Percentiles rank a stretch among this genome's conserved stretches.
phyloP scores from a whole-genome alignment of 192 early-diverging fungal genomes.

The Backusella sp. region DNA sequence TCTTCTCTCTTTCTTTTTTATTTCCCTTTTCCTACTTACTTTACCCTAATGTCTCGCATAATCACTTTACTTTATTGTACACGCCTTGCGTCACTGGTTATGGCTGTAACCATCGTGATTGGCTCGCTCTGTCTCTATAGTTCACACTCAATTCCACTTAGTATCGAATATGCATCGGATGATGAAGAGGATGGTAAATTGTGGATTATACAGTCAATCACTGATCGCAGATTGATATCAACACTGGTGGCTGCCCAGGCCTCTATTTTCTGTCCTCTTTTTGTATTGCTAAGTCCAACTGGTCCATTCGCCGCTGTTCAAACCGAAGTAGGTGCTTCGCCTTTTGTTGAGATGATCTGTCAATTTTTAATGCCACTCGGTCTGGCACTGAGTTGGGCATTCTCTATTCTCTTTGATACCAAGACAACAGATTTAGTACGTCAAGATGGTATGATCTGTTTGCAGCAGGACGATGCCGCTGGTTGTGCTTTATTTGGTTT shows the following conservation, averaged over 20 bases:
- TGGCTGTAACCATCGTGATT: background rate
- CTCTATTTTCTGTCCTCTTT: constrained; percentile 23
- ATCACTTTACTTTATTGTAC: background rate
- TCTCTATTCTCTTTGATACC: constrained; percentile 27
- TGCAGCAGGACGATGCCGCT: background rate
- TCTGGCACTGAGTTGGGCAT: constrained; percentile 31
- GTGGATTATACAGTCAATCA: background rate
- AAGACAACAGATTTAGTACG: constrained; percentile 9
- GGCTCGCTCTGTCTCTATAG: constrained; percentile 15
- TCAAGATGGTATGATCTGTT: background rate
- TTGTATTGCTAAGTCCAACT: constrained; percentile 3
- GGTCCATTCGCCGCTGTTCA: constrained; percentile 10
- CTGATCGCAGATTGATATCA: constrained; percentile 23
- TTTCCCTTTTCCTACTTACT: background rate
- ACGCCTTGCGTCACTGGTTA: constrained; percentile 10
- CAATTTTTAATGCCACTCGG: constrained; percentile 26
- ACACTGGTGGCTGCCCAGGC: constrained; percentile 31
- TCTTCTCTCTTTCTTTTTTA: background rate
- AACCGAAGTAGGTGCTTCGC: background rate
- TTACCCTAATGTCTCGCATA: background rate
- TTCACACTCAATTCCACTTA: background rate
- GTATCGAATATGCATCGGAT: background rate
- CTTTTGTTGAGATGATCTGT: constrained; percentile 11
- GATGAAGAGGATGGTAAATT: background rate
- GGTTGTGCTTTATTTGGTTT: background rate